phyloP scores from a whole-genome alignment of 2,329 filamentous ascomycete species.

The Gaeumannomyces tritici region DNA sequence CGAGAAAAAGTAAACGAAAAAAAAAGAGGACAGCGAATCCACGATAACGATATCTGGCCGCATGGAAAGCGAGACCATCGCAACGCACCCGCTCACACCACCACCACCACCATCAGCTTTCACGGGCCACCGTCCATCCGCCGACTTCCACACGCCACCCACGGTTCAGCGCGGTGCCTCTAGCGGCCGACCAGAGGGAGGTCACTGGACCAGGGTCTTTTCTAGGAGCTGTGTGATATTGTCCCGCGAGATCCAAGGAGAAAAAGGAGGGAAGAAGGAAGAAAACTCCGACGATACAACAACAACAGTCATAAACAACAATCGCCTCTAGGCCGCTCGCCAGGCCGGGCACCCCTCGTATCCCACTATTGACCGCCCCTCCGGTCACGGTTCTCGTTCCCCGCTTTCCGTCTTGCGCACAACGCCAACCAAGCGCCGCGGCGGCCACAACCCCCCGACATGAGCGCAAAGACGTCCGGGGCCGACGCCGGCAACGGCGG shows the following conservation, averaged over 20 bases:
- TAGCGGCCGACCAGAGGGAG: background rate
- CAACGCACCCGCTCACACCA: background rate
- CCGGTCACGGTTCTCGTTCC: background rate
- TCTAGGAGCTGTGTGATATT: background rate
- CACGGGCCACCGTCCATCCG: background rate
- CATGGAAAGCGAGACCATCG: background rate
- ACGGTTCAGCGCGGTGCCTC: background rate
- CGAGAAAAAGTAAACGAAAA: background rate
- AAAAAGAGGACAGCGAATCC: background rate
- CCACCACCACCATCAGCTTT: background rate
- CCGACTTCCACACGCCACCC: too few relatives aligned
- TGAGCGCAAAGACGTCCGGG: conserved; percentile 44
- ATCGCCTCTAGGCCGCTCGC: too few relatives aligned
- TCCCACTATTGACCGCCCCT: background rate
- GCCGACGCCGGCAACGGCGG: conserved; percentile 31
- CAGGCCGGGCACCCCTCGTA: background rate
- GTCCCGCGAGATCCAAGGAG: background rate
- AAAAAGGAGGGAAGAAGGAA: background rate
- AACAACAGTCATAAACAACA: background rate
- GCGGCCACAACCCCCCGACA: conserved; percentile 14
- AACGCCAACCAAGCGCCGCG: background rate
- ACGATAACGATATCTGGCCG: background rate
- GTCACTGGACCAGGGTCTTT: background rate
- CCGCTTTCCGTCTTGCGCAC: background rate
- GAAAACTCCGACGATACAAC: background rate